Conservation (phyloP, 202 grass and related monocot species). For the Brachypodium distachyon region DNA sequence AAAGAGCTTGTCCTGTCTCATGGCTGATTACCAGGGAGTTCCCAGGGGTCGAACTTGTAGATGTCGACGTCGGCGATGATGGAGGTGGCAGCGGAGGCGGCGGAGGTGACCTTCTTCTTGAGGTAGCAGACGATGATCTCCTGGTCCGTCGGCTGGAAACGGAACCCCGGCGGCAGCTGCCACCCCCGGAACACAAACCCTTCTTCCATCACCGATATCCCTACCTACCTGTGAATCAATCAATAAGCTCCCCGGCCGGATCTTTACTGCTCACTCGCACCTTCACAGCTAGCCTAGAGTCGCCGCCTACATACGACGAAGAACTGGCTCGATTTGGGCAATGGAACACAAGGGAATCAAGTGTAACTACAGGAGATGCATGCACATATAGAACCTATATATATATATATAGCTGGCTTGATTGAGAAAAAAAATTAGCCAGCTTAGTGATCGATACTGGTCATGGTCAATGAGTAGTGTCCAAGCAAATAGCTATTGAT, state of each 20-base stretch:
- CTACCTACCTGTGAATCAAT: background rate
- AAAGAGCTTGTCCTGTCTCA: too few species aligned
- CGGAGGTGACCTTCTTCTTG: conserved; percentile 29
- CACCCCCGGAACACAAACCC: conserved; percentile 24
- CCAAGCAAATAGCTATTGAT: too few species aligned
- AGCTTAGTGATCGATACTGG: too few species aligned
- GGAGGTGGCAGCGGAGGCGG: conserved; percentile 23
- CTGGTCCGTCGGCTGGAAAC: conserved; percentile 47
- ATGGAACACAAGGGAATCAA: too few species aligned
- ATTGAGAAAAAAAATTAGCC: too few species aligned
- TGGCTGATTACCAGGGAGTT: conserved; percentile 32
- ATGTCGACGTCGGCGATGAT: conserved; percentile 70
- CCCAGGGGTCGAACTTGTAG: conserved; percentile 76
- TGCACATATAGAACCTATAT: too few species aligned
- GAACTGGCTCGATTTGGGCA: background rate
- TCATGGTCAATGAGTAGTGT: too few species aligned
- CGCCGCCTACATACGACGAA: background rate
- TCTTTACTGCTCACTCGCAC: too few species aligned
- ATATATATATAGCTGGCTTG: too few species aligned
- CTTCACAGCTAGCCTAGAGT: too few species aligned
- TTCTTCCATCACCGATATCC: background rate
- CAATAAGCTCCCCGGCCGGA: too few species aligned
- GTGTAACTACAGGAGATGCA: too few species aligned
- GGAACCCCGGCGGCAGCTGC: conserved; percentile 38
- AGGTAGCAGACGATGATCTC: conserved; percentile 69